Percentiles rank a stretch among this genome's conserved stretches.
These are phyloP conservation scores for Imleria badia DNA, from an alignment of 768 basidiomycete species.

Conservation along the genomic window DNA sequence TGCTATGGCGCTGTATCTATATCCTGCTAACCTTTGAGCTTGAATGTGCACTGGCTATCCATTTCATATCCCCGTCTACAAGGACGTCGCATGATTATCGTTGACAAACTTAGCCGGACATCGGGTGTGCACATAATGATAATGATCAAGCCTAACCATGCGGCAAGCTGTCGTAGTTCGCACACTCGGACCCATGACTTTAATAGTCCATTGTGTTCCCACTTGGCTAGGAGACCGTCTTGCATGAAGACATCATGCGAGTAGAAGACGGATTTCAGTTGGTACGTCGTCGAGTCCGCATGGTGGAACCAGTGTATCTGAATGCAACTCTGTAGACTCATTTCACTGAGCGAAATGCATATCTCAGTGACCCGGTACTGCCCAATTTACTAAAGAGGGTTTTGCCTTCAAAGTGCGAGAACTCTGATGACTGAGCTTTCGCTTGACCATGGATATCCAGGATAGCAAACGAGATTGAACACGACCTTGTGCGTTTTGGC, in stretches of 20 bases:
- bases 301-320: background rate
- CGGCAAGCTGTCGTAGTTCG: slow-evolving; percentile 3
- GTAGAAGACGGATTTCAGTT: slow-evolving; percentile 67
- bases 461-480: slow-evolving; percentile 47
- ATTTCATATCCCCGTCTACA: background rate
- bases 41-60: background rate
- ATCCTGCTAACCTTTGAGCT: slow-evolving; percentile 1
- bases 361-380: slow-evolving; percentile 59
- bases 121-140: no score
- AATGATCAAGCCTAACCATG: background rate
- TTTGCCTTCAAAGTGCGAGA: slow-evolving; percentile 45
- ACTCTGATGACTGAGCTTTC: background rate
- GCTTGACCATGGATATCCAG: slow-evolving; percentile 29
- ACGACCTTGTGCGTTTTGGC: slow-evolving; percentile 62
- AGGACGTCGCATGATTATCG: no score
- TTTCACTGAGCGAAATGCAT: slow-evolving; percentile 59
- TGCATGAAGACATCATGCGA: slow-evolving; percentile 43
- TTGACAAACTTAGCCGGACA: no score
- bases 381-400: slow-evolving; percentile 58
- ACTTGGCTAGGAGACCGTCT: background rate
- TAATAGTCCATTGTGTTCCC: background rate
- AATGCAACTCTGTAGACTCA: slow-evolving; percentile 38
- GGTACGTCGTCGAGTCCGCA: slow-evolving; percentile 33
- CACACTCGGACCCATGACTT: background rate
- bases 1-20: slow-evolving; percentile 16